phyloP scores from a whole-genome alignment of 768 basidiomycete species.

The Leccinum boreale region DNA sequence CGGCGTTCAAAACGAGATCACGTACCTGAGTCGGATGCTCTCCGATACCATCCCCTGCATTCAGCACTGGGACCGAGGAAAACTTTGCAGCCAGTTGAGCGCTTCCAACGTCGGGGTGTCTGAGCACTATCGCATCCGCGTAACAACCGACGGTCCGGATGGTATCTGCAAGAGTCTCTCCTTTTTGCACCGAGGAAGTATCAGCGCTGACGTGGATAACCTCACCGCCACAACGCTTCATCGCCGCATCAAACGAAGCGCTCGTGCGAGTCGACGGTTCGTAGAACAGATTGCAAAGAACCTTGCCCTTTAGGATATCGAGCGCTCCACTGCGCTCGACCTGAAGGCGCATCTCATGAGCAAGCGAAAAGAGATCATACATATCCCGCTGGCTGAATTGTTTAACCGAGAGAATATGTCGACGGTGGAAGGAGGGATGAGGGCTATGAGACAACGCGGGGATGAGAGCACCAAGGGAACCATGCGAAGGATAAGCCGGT shows the following conservation, averaged over 20 bases:
- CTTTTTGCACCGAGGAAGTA: slow-evolving; percentile 86
- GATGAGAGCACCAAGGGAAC: slow-evolving; percentile 12
- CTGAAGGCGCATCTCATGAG: slow-evolving; percentile 94
- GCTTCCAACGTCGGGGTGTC: slow-evolving; percentile 92
- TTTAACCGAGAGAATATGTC: slow-evolving; percentile 92
- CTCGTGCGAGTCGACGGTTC: slow-evolving; percentile 97
- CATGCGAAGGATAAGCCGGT: slow-evolving; percentile 8
- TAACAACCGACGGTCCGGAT: slow-evolving; percentile 94
- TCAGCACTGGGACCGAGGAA: slow-evolving; percentile 93
- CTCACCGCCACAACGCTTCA: slow-evolving; percentile 97
- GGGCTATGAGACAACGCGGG: slow-evolving; percentile 33
- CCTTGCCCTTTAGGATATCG: slow-evolving; percentile 86
- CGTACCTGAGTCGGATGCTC: slow-evolving; percentile 94
- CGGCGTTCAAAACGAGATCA: slow-evolving; percentile 2
- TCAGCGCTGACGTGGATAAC: slow-evolving; percentile 84
- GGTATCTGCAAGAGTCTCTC: slow-evolving; percentile 91
- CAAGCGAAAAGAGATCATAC: slow-evolving; percentile 90
- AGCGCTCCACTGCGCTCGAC: slow-evolving; percentile 88
- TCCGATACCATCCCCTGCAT: slow-evolving; percentile 95
- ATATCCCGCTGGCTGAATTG: slow-evolving; percentile 88
- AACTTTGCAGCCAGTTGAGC: slow-evolving; percentile 95
- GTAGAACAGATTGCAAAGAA: slow-evolving; percentile 91
- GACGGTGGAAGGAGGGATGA: slow-evolving; percentile 87
- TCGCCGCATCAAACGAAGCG: slow-evolving; percentile 95
- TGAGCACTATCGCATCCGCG: slow-evolving; percentile 89